These are phyloP conservation scores for Cubamyces sp. DNA, from an alignment of 768 basidiomycete genomes.

Conservation along the genomic window DNA sequence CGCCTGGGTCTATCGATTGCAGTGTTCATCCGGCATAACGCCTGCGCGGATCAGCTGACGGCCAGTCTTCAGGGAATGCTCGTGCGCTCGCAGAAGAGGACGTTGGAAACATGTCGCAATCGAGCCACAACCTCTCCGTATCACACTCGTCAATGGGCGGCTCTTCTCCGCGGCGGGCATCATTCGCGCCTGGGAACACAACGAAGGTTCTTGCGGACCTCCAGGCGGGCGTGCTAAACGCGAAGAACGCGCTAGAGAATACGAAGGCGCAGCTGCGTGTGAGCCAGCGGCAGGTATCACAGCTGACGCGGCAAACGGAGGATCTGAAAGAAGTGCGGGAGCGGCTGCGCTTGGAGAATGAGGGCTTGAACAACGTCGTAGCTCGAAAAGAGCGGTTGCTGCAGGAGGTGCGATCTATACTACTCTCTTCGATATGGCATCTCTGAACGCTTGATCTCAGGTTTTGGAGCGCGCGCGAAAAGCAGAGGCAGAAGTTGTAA, in stretches of 20 bases:
- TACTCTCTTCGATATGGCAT: background rate
- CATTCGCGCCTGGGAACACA: constrained; percentile 77
- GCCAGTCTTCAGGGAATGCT: constrained; percentile 67
- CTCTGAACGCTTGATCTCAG: background rate
- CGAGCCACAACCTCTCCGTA: constrained; percentile 28
- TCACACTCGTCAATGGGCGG: constrained; percentile 46
- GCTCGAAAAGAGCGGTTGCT: constrained; percentile 84
- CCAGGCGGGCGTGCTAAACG: constrained; percentile 80
- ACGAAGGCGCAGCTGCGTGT: constrained; percentile 81
- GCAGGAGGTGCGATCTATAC: constrained; percentile 67
- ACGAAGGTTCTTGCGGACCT: constrained; percentile 89
- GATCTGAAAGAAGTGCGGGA: constrained; percentile 89
- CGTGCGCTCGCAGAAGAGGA: constrained; percentile 82
- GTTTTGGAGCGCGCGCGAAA: constrained; percentile 82
- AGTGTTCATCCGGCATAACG: constrained; percentile 8
- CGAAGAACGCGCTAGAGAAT: constrained; percentile 82
- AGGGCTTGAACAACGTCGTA: constrained; percentile 86
- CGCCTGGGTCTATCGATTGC: background rate
- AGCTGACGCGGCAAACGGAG: constrained; percentile 83
- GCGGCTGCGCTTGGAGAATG: constrained; percentile 81
- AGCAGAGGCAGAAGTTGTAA: constrained; percentile 75
- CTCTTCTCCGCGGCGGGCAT: constrained; percentile 53
- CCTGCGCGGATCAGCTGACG: constrained; percentile 17
- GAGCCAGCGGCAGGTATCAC: constrained; percentile 82
- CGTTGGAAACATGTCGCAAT: constrained; percentile 42